Evolutionary conservation across 2,329 filamentous ascomycete genomes (phyloP), one percentile per base, ranked within the genome.

Genomic region (Tolypocladium album): DNA sequence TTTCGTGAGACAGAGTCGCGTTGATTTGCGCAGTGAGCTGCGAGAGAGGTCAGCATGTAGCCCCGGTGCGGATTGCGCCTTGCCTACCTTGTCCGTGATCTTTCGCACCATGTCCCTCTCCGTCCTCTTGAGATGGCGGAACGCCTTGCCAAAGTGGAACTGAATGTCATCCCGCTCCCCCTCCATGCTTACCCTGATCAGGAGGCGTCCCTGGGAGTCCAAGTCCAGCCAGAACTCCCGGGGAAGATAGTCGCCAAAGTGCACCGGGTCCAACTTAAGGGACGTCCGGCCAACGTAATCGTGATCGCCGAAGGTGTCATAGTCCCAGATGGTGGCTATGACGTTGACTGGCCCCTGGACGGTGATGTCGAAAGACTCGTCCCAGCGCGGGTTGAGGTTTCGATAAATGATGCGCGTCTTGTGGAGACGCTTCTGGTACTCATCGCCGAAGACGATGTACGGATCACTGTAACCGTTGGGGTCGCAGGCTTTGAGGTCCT

Each of bases 81-180:
- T 47, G 52, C 79, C 64, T 78, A 92, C 90, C 87, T 99, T 99
- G 76, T 97, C 94, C 9, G 94, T 97, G 69, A 97, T 94, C 75
- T 92, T 95, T 63, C 94, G 86, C 59, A 95, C 96, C 94, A 99
- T 99, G 73, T 99, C 94, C 68, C 93, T 85, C 76, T 99, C 93
- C 0, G 93, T 96, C 65, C 94, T 86, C 79, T 97, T 97, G 66
- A 99, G 80, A 62, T 93, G 91, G 55, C 94, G 85, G 78, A 99
- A 99, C 34, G 94, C 90, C 75, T 97, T 97, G 67, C 92, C 94
- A 74, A 97, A 97, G 70, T 97, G 93, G 74, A 99, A 99, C 69
- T 97, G 90, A 61, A 99, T 99, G 71, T 99, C 94, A 71, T 99
- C 94, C 63, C 94, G 85, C 75, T 99, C 94, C 58, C 94, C 94